phyloP scores from a whole-genome alignment of 768 basidiomycete genomes.

The Leccinum longicurvipes region DNA sequence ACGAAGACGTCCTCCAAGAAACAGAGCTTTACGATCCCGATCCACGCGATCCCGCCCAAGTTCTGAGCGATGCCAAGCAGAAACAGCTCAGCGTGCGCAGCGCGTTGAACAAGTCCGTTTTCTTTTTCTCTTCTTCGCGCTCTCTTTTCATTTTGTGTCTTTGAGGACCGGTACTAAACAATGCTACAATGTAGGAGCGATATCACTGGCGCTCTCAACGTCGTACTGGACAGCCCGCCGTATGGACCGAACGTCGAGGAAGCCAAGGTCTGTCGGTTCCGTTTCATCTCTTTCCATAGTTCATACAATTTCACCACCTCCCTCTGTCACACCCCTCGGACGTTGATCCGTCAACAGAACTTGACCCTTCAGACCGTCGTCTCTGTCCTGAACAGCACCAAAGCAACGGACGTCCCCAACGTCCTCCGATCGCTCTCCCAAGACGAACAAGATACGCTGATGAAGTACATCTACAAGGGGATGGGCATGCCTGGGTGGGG shows the following conservation, averaged over 20 bases:
- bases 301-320: neutral
- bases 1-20: constrained; percentile 86
- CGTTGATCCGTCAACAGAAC: constrained; percentile 42
- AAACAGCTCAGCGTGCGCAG: constrained; percentile 70
- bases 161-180: neutral
- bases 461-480: constrained; percentile 98
- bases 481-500: constrained; percentile 69
- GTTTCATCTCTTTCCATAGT: neutral
- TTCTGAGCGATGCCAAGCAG: constrained; percentile 72
- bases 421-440: constrained; percentile 70
- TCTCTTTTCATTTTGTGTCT: neutral
- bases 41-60: constrained; percentile 71
- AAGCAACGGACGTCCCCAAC: constrained; percentile 77
- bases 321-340: neutral
- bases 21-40: constrained; percentile 86
- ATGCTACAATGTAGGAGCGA: constrained; percentile 56
- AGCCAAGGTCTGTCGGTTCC: constrained; percentile 63
- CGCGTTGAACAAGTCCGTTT: constrained; percentile 66
- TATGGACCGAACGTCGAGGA: constrained; percentile 86
- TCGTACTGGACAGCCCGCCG: constrained; percentile 76
- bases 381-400: constrained; percentile 91
- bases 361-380: constrained; percentile 77
- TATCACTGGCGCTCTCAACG: constrained; percentile 64
- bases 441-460: constrained; percentile 83
- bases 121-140: neutral